Base-by-base conservation (phyloP, 2,329 filamentous ascomycete genomes). In the Penicillium palitans region DNA sequence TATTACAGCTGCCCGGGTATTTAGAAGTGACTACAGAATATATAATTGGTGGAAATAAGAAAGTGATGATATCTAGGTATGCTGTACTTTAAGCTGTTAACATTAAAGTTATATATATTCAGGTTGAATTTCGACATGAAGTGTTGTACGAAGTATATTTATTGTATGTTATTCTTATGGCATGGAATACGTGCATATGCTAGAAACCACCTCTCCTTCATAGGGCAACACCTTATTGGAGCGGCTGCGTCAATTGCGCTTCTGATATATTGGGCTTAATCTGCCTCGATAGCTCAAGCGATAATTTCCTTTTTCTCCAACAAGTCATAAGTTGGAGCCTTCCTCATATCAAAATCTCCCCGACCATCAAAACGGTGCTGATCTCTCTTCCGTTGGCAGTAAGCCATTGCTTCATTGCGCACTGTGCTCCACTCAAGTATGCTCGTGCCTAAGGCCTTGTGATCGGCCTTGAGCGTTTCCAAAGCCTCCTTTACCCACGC, bases 401-500 rank as follows among this genome's bases (percentile, higher is more conserved):
- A 81, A 53, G 52, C 62, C 72, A 80, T 76, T 3, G 71, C 74
- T 4, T 65, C 65, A 42, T 74, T 67, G 13, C 74, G 70, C 4
- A 79, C 70, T 9, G 31, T 61, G 7, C 63, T 55, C 78, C 76
- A 80, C 24, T 73, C 65, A 7, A 62, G 40, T 0, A 68, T 60
- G 24, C 62, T 68, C 3, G 68, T 76, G 6, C 72, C 73, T n/a
- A 79, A 53, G 7, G 65, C 68, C 33, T 70, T 72, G 0, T 54
- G 53, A 60, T 77, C 73, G 9, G 56, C 52, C 50, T 66, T 19
- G 9, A 75, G 52, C 5, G 17, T 57, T 54, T 72, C 60, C 33
- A 80, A 60, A 4, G 76, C 77, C 61, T 81, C 77, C 57, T 73
- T 70, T 4, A 79, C 73, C 78, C 77, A 81, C 0, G 27, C 59